Conservation (phyloP, 192 early-diverging fungal genomes). For the Linnemannia zychae region DNA sequence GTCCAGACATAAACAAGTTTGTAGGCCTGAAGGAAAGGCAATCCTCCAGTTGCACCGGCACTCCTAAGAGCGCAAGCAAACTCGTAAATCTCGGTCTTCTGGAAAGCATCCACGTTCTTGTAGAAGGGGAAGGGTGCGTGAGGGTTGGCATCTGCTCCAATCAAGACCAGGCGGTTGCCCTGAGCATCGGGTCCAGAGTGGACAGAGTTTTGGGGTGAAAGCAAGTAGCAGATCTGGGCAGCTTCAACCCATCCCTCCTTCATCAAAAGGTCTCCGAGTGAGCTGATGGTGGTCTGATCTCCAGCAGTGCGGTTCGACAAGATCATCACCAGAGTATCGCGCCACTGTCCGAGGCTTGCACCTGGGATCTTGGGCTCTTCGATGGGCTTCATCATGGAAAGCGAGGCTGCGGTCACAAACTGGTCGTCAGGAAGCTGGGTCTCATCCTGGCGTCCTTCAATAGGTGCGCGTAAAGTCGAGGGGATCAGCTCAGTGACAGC, state of each 20-base stretch:
- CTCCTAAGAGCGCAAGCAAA: slow-evolving; percentile 71
- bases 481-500: slow-evolving; percentile 59
- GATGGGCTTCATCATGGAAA: slow-evolving; percentile 45
- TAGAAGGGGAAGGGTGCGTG: slow-evolving; percentile 61
- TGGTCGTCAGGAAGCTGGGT: slow-evolving; percentile 21
- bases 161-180: slow-evolving; percentile 73
- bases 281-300: slow-evolving; percentile 76
- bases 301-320: slow-evolving; percentile 87
- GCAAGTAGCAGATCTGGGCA: slow-evolving; percentile 87
- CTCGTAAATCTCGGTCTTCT: slow-evolving; percentile 89
- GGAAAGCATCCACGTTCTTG: slow-evolving; percentile 70
- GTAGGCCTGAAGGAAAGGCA: slow-evolving; percentile 95
- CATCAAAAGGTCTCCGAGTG: slow-evolving; percentile 83
- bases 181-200: slow-evolving; percentile 76
- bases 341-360: slow-evolving; percentile 76
- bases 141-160: slow-evolving; percentile 69
- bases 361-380: slow-evolving; percentile 29
- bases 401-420: slow-evolving; percentile 44
- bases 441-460: not conserved
- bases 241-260: slow-evolving; percentile 66
- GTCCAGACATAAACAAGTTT: slow-evolving; percentile 87
- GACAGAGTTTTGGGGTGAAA: slow-evolving; percentile 72
- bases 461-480: slow-evolving; percentile 11
- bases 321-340: slow-evolving; percentile 79
- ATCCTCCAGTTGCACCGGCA: slow-evolving; percentile 58